Evolutionary conservation across 1,139 yeast genomes (phyloP).

Genomic region (Meyerozyma sp.): DNA sequence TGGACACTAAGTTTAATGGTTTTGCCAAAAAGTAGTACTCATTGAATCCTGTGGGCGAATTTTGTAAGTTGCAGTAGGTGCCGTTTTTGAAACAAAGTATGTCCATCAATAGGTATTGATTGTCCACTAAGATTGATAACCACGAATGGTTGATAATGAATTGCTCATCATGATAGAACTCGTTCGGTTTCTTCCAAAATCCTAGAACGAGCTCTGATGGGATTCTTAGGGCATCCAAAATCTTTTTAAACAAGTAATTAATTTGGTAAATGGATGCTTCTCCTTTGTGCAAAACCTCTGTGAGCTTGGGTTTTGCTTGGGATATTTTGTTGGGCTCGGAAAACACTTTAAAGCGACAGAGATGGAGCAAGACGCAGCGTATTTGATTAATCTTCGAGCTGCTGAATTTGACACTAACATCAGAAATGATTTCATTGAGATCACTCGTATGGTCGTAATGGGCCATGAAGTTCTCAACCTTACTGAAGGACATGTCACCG

Average conservation of each 20-base stretch:
- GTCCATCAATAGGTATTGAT: constrained; percentile 78
- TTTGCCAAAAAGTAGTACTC: constrained; percentile 73
- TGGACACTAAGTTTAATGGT: constrained; percentile 70
- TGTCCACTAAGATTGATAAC: constrained; percentile 72
- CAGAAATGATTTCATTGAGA: constrained; percentile 42
- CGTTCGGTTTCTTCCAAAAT: constrained; percentile 74
- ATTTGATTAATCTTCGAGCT: constrained; percentile 31
- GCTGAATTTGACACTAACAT: constrained; percentile 37
- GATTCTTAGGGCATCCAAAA: constrained; percentile 67
- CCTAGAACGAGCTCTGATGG: constrained; percentile 78
- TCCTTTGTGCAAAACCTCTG: constrained; percentile 31
- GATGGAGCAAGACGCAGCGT: constrained; percentile 35
- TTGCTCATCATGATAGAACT: constrained; percentile 44
- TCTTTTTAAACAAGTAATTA: constrained; percentile 68
- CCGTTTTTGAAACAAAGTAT: constrained; percentile 33
- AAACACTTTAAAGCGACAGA: constrained; percentile 34
- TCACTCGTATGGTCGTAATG: constrained; percentile 26
- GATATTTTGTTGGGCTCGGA: constrained; percentile 34
- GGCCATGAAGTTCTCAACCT: constrained; percentile 30
- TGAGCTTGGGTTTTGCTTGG: constrained; percentile 37
- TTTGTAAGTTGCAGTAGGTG: constrained; percentile 30
- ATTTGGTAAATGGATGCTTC: constrained; percentile 64
- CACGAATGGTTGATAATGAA: constrained; percentile 79
- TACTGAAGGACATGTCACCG: constrained; percentile 14
- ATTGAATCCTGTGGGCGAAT: constrained; percentile 19